A percentile compares a stretch with the other conserved stretches of the same genome.
These are phyloP conservation scores for Phaeosphaeriaceae sp. DNA, from an alignment of 2,329 filamentous ascomycete genomes.

Conservation along the genomic window DNA sequence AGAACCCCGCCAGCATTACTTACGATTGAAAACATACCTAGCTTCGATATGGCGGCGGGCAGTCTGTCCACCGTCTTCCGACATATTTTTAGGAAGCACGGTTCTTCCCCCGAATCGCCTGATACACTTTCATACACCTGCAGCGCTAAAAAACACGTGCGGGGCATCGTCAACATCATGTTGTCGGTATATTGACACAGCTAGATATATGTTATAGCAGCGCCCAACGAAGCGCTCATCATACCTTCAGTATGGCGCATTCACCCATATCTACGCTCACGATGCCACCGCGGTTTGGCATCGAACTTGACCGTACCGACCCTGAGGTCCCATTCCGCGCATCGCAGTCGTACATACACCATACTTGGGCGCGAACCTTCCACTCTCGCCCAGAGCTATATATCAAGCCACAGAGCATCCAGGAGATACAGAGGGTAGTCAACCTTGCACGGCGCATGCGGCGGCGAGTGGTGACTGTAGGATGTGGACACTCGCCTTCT, in stretches of 20 bases:
- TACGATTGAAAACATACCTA: background rate
- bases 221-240: background rate
- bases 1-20: background rate
- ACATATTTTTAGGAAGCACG: background rate
- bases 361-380: constrained; percentile 95
- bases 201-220: background rate
- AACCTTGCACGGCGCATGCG: constrained; percentile 81
- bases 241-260: constrained; percentile 30
- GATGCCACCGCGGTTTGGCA: constrained; percentile 51
- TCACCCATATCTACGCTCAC: constrained; percentile 29
- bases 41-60: background rate
- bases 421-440: constrained; percentile 83
- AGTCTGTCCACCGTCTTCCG: background rate
- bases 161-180: constrained; percentile 18
- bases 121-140: background rate
- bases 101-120: background rate
- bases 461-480: constrained; percentile 82
- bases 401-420: constrained; percentile 78
- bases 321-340: constrained; percentile 78
- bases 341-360: constrained; percentile 73
- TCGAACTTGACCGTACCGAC: constrained; percentile 65
- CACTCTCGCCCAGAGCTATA: constrained; percentile 89
- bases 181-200: constrained; percentile 1
- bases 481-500: constrained; percentile 89
- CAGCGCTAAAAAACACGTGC: background rate